Base-by-base conservation (phyloP, 192 early-diverging fungal genomes). In the Entomortierella parvispora region DNA sequence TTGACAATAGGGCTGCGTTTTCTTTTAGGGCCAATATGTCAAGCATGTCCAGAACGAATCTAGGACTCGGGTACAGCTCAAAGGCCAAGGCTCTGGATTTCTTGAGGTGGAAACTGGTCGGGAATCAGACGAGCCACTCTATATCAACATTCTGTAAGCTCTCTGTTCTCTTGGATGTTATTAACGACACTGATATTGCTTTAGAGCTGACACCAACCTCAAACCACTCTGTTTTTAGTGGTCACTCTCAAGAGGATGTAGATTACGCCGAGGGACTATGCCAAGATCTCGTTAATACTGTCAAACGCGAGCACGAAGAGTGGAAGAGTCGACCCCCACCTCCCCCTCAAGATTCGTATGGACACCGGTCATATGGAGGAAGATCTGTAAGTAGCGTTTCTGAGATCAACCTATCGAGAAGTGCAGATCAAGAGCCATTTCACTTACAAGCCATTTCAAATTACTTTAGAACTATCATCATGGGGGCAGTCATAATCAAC, bases 1-100 rank as follows among this genome's bases (percentile, higher is more conserved):
- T 47, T 11, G 31, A 45, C 14, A 18, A 18, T 7, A n/a, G n/a
- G n/a, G n/a, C 12, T 46, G 12, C 18, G 18, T 37, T 4, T 8
- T 20, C 20, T 79, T 79, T 25, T 58, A 71, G 69, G 72, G 72
- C 17, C 65, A 76, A 34, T 94, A 93, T 80, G 92, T 97, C 53
- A 94, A 95, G 72, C 93, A 95, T 75, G 95, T 97, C 51, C 91
- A 95, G 69, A 84, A 84, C 47, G 90, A 90, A 42, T 94, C 96
- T 3, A 82, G 85, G 0, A 87, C 93, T 22, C 86, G 90, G 8
- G 90, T 97, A 22, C 90, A 95, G 45, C 82, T 96, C 22, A 92
- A 93, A 43, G 96, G 96, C 8, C 79, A 83, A 33, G 96, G 96
- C 0, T 96, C 95, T 10, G 94, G 94, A 11, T 95, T 84, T 51